Base-by-base conservation (phyloP, 179 eudicot genomes). In the Corrigiola litoralis region DNA sequence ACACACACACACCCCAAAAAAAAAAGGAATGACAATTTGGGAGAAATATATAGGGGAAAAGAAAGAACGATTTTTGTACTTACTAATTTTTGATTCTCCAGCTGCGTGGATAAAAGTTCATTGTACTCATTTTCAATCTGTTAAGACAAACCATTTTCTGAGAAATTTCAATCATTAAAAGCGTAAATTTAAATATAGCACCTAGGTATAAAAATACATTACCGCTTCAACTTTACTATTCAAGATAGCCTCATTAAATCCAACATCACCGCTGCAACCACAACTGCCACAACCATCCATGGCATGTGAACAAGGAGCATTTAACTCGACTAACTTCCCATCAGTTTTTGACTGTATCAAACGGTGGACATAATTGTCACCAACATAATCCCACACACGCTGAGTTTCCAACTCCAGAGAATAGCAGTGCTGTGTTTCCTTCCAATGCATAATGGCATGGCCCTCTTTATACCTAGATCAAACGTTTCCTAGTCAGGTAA, bases 351-450 rank as follows among this genome's bases (percentile, higher is more conserved):
- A 87, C 70, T 86, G 94, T 70, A 94, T 94, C 46, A 90, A 72
- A 47, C 97, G 87, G 64, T 94, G 97, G 50, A 90, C 97, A 76
- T 88, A 90, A 68, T 94, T 90, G 72, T 94, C 92, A 45, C 97
- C 99, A 53, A 61, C 90, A 79, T 90, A 91, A 71, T 90, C 99
- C 99, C 99, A 94, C 25, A 91, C 99, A 24, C 96, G 91, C 33
- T 75, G 92, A 53, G 99, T 88, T 77, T 94, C 96, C 78, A 91
- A 72, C 68, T 91, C 99, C 65, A 91, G 78, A 34, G 97, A 88
- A 75, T 91, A 95, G 73, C 96, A 90, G 60, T 95, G 99, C 28
- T 94, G 82, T 52, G 97, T 91, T 69, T 90, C 96, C 78, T 90
- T 87, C 99, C 99, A 94, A 65, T 94, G 97, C 72, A 58, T 73